Evolutionary conservation across 495 filamentous ascomycete genomes (phyloP), one percentile per base, ranked within the genome.

Genomic region (Penicillium pancosmium): DNA sequence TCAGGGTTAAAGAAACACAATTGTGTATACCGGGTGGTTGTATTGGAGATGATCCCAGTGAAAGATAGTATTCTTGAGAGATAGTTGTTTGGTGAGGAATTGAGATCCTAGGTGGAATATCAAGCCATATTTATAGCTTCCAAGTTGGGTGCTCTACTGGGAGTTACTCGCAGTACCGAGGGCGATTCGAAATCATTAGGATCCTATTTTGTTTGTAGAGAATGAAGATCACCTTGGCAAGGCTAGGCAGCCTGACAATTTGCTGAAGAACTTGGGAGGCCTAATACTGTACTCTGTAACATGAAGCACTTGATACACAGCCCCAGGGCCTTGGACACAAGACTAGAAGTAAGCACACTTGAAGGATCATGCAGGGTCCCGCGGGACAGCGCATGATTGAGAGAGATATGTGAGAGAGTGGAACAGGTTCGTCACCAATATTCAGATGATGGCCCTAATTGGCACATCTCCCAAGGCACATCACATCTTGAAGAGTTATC

Each of bases 211-310:
- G 36, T 18, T 16, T 7, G 21, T 21, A 43, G 21, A 51, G 55
- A 57, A 57, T 41, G 55, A 51, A 51, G 55, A 57, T 57, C 47
- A 57, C 51, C 55, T 57, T 57, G 46, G 55, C 47, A 57, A 57
- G n/a, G 11, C 33, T 33, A 25, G 27, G 54, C 19, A 56, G 44
- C n/a, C 19, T 13, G 54, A 31, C 46, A 41, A 15, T 40, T 49
- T 50, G 33, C 54, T 48, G 46, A 40, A 35, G 25, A 31, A 16
- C 34, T 50, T 18, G 46, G 54, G 54, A 50, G 31, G 54, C 54
- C 54, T 56, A 25, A 56, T 31, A 12, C 44, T 56, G 54, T 12
- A 56, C 18, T 50, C 0, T 12, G 18, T 23, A 19, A 5, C 16
- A 46, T 46, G 43, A 48, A 50, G 2, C 44, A 1, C n/a, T 16